These are phyloP conservation scores for Phyllostachys edulis DNA, from an alignment of 176 grass and related monocot species.

Conservation along the genomic window DNA sequence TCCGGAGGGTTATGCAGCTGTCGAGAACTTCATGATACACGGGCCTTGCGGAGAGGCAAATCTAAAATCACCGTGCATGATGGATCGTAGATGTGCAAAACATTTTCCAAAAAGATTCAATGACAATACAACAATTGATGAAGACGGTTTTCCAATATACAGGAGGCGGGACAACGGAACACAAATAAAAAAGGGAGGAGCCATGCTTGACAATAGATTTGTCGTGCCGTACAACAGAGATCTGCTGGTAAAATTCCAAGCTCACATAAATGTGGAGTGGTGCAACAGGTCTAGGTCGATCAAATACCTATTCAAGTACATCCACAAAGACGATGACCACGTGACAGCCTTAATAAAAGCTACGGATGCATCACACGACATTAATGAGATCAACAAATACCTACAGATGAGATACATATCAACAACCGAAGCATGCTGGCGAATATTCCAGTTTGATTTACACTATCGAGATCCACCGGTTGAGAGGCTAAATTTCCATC, in stretches of 20 bases:
- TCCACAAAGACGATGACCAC: neutral
- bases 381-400: slow-evolving; percentile 28
- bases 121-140: neutral
- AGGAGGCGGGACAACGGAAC: neutral
- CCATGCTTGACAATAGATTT: neutral
- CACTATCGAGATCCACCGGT: neutral
- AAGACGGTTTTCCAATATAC: neutral
- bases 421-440: neutral
- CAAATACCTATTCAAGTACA: slow-evolving; percentile 42
- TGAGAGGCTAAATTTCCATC: slow-evolving; percentile 9
- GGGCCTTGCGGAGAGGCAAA: neutral
- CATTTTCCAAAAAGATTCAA: slow-evolving; percentile 11
- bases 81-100: neutral
- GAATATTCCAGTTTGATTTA: slow-evolving; percentile 13
- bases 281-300: slow-evolving; percentile 11
- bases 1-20: no score
- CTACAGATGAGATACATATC: slow-evolving; percentile 22
- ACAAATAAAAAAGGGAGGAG: neutral
- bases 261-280: slow-evolving; percentile 26
- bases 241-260: slow-evolving; percentile 2
- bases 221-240: neutral
- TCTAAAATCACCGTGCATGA: slow-evolving; percentile 12
- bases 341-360: neutral
- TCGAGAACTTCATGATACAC: slow-evolving; percentile 15
- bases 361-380: neutral